A percentile compares a stretch with the other conserved stretches of the same genome.
These are phyloP conservation scores for Eruca vesicaria DNA, from an alignment of 441 rosid genomes.

Conservation along the genomic window DNA sequence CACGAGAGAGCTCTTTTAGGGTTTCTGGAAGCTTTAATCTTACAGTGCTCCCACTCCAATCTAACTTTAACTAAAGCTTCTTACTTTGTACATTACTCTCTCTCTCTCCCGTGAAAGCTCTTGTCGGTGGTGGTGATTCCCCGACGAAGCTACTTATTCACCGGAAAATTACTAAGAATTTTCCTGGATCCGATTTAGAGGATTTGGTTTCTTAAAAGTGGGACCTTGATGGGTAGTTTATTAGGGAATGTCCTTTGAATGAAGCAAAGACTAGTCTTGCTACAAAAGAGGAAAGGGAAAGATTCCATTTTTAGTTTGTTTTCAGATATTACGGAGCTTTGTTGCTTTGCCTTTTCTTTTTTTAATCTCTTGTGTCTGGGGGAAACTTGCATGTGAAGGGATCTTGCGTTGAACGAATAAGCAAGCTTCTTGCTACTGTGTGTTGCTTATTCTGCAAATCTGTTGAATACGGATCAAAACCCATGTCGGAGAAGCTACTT, in stretches of 20 bases:
- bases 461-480: background rate
- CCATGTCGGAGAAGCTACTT: slow-evolving; percentile 16
- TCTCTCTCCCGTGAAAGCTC: background rate
- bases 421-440: slow-evolving; percentile 31
- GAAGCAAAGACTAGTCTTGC: slow-evolving; percentile 28
- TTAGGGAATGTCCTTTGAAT: slow-evolving; percentile 32
- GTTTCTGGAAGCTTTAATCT: slow-evolving; percentile 25
- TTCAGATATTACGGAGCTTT: slow-evolving; percentile 36
- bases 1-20: slow-evolving; percentile 6
- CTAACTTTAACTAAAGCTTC: slow-evolving; percentile 32
- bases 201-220: background rate
- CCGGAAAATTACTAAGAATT: background rate
- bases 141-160: slow-evolving; percentile 17
- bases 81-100: background rate
- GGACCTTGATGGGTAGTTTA: slow-evolving; percentile 28
- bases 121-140: slow-evolving; percentile 32
- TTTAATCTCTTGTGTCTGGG: slow-evolving; percentile 36
- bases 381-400: slow-evolving; percentile 64
- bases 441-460: background rate
- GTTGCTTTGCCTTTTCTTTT: background rate
- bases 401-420: slow-evolving; percentile 56
- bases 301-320: slow-evolving; percentile 26
- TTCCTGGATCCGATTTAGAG: slow-evolving; percentile 26
- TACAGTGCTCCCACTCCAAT: slow-evolving; percentile 15
- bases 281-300: slow-evolving; percentile 13